phyloP scores from a whole-genome alignment of 306 rosid genomes.

The Prunus dulcis region DNA sequence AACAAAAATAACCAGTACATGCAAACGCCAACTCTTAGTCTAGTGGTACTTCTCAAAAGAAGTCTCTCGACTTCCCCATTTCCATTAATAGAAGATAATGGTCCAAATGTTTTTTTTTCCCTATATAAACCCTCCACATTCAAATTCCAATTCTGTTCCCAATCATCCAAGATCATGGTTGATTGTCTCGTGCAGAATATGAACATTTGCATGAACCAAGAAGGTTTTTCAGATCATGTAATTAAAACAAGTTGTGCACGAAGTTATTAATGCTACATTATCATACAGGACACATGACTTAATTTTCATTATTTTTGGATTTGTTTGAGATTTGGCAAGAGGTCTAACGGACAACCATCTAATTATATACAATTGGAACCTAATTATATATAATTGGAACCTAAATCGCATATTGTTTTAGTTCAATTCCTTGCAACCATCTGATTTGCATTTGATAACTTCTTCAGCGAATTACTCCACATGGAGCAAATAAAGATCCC shows the following conservation, averaged over 20 bases:
- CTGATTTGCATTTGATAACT: background rate
- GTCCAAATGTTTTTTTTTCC: background rate
- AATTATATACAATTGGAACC: background rate
- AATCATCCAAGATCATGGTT: background rate
- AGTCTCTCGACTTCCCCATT: too few species aligned
- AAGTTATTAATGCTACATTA: too few species aligned
- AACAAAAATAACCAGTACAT: too few species aligned
- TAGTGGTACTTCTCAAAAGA: too few species aligned
- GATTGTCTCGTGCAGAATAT: background rate
- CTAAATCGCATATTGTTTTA: background rate
- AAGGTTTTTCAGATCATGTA: background rate
- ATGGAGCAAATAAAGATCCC: background rate
- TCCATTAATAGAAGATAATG: too few species aligned
- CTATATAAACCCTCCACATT: background rate
- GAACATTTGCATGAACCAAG: background rate
- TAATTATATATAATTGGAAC: background rate
- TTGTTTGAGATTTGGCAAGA: background rate
- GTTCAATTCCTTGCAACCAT: background rate
- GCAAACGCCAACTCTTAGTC: too few species aligned
- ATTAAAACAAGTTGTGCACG: too few species aligned
- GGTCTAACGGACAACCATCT: background rate
- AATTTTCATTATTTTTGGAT: background rate
- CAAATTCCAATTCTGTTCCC: background rate
- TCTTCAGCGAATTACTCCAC: background rate
- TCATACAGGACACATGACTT: background rate